phyloP scores from a whole-genome alignment of 1,284 basidiomycete species.

The Cystobasidium pallidum region DNA sequence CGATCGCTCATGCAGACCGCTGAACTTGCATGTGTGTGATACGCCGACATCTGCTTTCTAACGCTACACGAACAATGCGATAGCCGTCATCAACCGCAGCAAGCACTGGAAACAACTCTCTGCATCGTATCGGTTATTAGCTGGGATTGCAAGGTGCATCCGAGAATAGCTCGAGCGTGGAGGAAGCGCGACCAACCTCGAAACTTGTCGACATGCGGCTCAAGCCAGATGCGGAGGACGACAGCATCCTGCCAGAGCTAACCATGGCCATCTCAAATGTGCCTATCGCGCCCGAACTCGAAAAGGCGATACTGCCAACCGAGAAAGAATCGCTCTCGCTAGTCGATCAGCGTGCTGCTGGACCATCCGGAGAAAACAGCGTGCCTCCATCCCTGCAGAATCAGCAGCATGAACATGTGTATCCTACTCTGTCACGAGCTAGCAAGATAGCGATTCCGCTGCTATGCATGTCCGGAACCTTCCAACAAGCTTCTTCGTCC shows the following conservation, averaged over 20 bases:
- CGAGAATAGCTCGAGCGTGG: background rate
- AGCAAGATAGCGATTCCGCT: conserved; percentile 61
- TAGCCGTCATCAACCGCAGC: too few relatives aligned
- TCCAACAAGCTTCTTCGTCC: conserved; percentile 20
- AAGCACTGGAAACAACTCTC: too few relatives aligned
- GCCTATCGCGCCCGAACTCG: conserved; percentile 10
- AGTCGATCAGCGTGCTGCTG: background rate
- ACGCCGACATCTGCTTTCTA: too few relatives aligned
- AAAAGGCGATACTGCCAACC: background rate
- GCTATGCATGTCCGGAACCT: conserved; percentile 43
- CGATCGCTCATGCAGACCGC: too few relatives aligned
- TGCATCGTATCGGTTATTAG: too few relatives aligned
- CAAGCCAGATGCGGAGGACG: conserved; percentile 7
- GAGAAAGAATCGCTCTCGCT: background rate
- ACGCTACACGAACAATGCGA: too few relatives aligned
- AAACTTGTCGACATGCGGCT: background rate
- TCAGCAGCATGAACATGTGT: background rate
- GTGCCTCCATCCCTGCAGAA: background rate
- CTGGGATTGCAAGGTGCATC: background rate
- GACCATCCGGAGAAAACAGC: background rate
- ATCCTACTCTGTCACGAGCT: conserved; percentile 57
- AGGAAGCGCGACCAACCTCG: background rate
- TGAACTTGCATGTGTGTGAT: too few relatives aligned
- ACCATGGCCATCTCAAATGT: conserved; percentile 5
- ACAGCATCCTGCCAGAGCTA: conserved; percentile 14